Evolutionary conservation across 441 rosid genomes (phyloP).

Genomic region (Gossypium davidsonii): DNA sequence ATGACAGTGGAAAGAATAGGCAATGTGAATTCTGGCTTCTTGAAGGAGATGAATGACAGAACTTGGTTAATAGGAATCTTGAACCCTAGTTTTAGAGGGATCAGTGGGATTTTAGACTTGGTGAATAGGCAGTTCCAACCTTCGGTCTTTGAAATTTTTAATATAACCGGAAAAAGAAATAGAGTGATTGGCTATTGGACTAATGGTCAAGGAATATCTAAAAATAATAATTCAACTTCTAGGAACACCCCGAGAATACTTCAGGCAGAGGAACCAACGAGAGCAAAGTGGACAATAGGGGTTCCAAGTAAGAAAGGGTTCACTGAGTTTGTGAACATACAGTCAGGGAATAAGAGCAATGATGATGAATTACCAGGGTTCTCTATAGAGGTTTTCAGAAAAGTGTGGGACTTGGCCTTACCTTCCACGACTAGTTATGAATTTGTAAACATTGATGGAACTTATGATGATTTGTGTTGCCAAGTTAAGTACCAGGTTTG

Average conservation of each 20-base stretch:
- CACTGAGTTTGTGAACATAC: conserved; percentile 14
- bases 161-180: conserved; percentile 14
- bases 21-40: background rate
- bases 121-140: conserved; percentile 5
- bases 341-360: background rate
- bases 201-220: conserved; percentile 1
- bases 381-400: conserved; percentile 21
- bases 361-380: conserved; percentile 8
- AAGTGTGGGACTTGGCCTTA: conserved; percentile 3
- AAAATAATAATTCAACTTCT: background rate
- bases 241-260: conserved; percentile 8
- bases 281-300: conserved; percentile 16
- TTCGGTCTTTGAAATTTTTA: conserved; percentile 15
- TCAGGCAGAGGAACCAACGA: background rate
- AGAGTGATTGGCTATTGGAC: conserved; percentile 27
- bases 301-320: conserved; percentile 19
- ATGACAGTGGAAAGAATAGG: conserved; percentile 29
- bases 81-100: conserved; percentile 2
- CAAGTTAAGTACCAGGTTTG: conserved; percentile 16
- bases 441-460: conserved; percentile 4
- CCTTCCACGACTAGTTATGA: background rate
- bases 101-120: conserved; percentile 16
- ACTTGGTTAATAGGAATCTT: background rate
- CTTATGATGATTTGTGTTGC: conserved; percentile 17
- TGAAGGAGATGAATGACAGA: background rate